Evolutionary conservation across 495 filamentous ascomycete species (phyloP).

Genomic region (Penicillium ochrochloron): DNA sequence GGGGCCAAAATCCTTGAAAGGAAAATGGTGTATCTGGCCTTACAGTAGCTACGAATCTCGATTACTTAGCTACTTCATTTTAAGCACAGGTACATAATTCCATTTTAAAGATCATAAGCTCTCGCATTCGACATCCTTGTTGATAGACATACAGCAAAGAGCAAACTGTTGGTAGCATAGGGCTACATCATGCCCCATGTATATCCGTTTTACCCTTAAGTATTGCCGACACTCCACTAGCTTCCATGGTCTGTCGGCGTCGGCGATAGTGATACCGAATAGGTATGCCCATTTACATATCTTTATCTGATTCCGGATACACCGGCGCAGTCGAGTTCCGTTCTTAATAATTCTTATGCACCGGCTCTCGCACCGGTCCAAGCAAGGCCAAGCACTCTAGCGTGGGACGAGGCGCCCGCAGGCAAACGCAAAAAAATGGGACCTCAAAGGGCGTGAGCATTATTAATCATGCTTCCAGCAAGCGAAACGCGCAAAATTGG

Average conservation of each 20-base stretch:
- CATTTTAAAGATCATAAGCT: not conserved
- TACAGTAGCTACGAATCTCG: not conserved
- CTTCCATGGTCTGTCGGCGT: not conserved
- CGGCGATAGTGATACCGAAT: not conserved
- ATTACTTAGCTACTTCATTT: not conserved
- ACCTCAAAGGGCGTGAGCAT: slow-evolving; percentile 1
- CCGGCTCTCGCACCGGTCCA: slow-evolving; percentile 28
- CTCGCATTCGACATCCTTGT: not conserved
- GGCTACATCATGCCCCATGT: not conserved
- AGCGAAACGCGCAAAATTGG: slow-evolving; percentile 4
- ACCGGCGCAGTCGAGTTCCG: slow-evolving; percentile 8
- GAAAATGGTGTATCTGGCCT: not conserved
- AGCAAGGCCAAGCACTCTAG: slow-evolving; percentile 39
- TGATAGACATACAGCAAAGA: not conserved
- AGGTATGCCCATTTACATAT: not conserved
- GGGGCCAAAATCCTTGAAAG: not conserved
- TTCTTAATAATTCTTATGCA: not conserved
- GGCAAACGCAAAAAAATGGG: slow-evolving; percentile 29
- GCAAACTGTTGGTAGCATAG: not conserved
- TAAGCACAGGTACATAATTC: not conserved
- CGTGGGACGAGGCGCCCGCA: slow-evolving; percentile 27
- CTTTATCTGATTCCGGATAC: not conserved
- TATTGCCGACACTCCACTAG: not conserved
- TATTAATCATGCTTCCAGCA: slow-evolving; percentile 13
- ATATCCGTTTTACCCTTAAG: not conserved